These are phyloP conservation scores for Saitoella complicata DNA, from an alignment of 805 yeast genomes.

Conservation along the genomic window DNA sequence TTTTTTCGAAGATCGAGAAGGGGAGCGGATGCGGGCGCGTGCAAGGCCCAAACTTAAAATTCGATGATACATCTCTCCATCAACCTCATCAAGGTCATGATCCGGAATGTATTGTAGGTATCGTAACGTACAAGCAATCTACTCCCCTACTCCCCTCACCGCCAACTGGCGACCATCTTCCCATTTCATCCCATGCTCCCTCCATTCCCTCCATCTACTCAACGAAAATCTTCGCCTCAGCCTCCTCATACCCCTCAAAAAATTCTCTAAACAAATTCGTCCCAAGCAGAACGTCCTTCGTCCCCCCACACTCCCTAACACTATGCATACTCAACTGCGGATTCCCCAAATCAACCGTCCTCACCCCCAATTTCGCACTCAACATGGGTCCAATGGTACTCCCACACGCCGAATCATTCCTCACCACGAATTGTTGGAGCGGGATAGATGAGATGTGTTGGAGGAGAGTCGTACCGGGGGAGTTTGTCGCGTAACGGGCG, in stretches of 20 bases:
- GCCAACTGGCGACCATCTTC: too few relatives aligned
- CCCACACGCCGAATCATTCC: constrained; percentile 89
- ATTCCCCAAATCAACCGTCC: constrained; percentile 52
- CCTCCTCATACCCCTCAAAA: constrained; percentile 46
- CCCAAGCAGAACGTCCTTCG: constrained; percentile 57
- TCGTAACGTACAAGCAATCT: too few relatives aligned
- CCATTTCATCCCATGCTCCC: too few relatives aligned
- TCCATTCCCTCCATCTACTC: background rate
- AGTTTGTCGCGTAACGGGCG: constrained; percentile 88
- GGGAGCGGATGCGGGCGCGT: too few relatives aligned
- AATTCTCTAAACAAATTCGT: constrained; percentile 53
- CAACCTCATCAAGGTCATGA: too few relatives aligned
- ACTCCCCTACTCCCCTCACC: too few relatives aligned
- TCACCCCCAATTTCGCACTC: constrained; percentile 7
- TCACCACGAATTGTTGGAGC: constrained; percentile 78
- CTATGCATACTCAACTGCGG: constrained; percentile 79
- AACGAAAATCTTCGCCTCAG: constrained; percentile 13
- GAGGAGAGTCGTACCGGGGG: constrained; percentile 69
- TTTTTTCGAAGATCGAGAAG: too few relatives aligned
- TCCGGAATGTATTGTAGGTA: too few relatives aligned
- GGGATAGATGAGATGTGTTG: constrained; percentile 62
- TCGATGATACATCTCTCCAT: too few relatives aligned
- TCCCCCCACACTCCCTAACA: constrained; percentile 65
- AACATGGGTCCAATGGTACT: constrained; percentile 67
- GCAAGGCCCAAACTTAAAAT: too few relatives aligned